Conservation (phyloP, 2,329 filamentous ascomycete genomes). For the Zymoseptoria pseudotritici region DNA sequence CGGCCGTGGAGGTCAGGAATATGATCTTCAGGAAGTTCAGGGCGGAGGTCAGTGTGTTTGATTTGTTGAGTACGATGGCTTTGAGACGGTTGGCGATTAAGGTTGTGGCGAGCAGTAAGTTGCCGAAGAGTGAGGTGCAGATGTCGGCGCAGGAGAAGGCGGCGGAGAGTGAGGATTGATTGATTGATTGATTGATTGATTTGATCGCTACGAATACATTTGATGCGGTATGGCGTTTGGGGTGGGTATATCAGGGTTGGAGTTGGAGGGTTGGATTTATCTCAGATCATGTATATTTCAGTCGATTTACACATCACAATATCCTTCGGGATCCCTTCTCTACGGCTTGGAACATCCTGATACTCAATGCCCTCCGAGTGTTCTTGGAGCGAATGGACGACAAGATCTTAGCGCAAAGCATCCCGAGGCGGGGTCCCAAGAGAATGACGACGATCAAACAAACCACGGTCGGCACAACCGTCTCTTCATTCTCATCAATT, state of each 20-base stretch:
- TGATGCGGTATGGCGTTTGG: not conserved
- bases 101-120: conserved; percentile 3
- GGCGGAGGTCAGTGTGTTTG: conserved; percentile 3
- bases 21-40: conserved; percentile 3
- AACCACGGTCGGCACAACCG: too few relatives aligned
- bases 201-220: not conserved
- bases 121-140: not conserved
- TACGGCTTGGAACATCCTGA: too few relatives aligned
- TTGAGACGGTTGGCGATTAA: not conserved
- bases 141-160: conserved; percentile 1
- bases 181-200: not conserved
- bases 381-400: too few relatives aligned
- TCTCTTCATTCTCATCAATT: too few relatives aligned
- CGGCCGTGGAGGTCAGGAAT: conserved; percentile 4
- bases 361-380: too few relatives aligned
- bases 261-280: not conserved
- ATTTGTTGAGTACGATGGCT: conserved; percentile 4
- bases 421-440: not conserved
- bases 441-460: not conserved
- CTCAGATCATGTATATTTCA: not conserved
- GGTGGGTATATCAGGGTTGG: not conserved
- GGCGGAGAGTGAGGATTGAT: not conserved
- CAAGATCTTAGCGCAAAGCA: too few relatives aligned
- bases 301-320: too few relatives aligned
- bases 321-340: too few relatives aligned